Percentiles rank a stretch among this genome's conserved stretches.
These are phyloP conservation scores for Novakomyces olei DNA, from an alignment of 805 yeast species.

Conservation along the genomic window DNA sequence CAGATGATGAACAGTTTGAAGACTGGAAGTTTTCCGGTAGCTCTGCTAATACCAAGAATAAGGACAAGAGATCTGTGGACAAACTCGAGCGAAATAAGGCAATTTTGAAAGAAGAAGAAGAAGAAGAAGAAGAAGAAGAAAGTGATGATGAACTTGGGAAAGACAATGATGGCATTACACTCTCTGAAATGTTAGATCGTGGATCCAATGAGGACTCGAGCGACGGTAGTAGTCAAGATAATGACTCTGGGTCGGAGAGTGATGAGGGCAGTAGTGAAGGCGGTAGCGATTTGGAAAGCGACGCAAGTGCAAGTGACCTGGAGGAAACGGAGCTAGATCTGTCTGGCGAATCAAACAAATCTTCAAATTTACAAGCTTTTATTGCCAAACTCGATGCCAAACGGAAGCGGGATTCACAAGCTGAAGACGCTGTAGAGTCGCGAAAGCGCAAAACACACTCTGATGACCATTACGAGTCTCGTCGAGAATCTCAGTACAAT, in stretches of 20 bases:
- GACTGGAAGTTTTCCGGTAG: constrained; percentile 7
- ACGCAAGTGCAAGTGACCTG: constrained; percentile 1
- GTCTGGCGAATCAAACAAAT: constrained; percentile 8
- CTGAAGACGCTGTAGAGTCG: constrained; percentile 10
- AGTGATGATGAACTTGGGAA: neutral
- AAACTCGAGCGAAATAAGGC: constrained; percentile 10
- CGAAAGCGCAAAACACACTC: constrained; percentile 7
- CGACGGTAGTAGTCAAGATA: constrained; percentile 1
- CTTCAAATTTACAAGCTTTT: neutral
- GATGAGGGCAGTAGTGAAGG: too few species aligned
- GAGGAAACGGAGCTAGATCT: constrained; percentile 5
- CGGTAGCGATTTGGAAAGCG: constrained; percentile 6
- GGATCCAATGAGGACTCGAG: too few species aligned
- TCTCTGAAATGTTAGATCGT: too few species aligned
- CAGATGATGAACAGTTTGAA: constrained; percentile 5
- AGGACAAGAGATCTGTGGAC: constrained; percentile 1
- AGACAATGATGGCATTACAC: neutral
- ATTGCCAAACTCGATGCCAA: constrained; percentile 8
- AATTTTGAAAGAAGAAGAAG: constrained; percentile 8
- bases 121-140: constrained; percentile 8
- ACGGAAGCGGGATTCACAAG: constrained; percentile 13
- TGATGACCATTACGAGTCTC: constrained; percentile 9
- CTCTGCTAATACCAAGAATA: constrained; percentile 7
- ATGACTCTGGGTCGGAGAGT: constrained; percentile 4
- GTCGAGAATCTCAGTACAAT: constrained; percentile 16